Base-by-base conservation (phyloP, 2,329 filamentous ascomycete species). In the Phyllosticta paracitricarpa region DNA sequence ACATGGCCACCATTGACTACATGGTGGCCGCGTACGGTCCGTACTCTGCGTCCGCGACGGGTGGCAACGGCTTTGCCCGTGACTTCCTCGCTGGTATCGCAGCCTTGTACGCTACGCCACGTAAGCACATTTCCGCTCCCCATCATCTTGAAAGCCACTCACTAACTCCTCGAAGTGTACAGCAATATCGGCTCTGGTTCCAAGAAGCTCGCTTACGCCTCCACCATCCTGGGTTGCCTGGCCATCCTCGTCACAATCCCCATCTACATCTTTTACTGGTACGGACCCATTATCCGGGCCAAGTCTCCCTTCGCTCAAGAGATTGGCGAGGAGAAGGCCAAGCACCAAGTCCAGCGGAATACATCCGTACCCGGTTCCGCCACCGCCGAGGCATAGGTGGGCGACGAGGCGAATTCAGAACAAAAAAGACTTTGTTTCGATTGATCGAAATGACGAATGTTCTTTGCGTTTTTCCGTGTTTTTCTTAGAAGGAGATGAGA, bases 1-100 rank as follows among this genome's bases (percentile, higher is more conserved):
- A 89, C 75, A 88, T 89, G 84, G 85, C 86, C 1, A 89, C 86
- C 1, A 88, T 89, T 65, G 86, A 91, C 72, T 91, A 91, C 75
- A 89, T 89, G 82, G 82, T 89, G 14, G 85, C 84, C 57, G 84
- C 86, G 0, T 88, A 89, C 66, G 88, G 88, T 0, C 83, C 84
- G 0, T 90, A 89, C 70, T 84, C 86, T 2, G 87, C 88, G 1
- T 89, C 86, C 0, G 88, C 88, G 0, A 90, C 88, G 0, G 88
- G 88, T 51, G 88, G 88, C 22, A 91, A 91, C 64, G 88, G 87
- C 1, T 89, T 87, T 75, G 81, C 86, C 2, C 81, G 88, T 65
- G 88, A 91, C 68, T 85, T 90, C 72, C 76, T 91, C 0, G 88
- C 88, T 1, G 88, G 88, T 72, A 79, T 89, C 8, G 81, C 89